phyloP scores from a whole-genome alignment of 139 green algal species.

The Coelastrella sp. region DNA sequence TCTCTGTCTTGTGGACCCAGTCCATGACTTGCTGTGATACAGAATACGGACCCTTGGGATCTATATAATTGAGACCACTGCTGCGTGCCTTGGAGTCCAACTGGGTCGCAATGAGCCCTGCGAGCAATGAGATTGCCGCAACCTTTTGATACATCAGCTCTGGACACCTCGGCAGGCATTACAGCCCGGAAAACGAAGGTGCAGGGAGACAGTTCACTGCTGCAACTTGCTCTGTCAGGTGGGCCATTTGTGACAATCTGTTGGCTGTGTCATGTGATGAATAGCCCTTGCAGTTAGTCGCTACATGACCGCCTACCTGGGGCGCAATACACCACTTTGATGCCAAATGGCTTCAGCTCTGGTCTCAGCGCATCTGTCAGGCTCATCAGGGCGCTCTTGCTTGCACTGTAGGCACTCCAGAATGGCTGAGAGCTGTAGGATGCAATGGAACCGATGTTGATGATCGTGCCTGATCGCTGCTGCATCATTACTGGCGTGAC shows the following conservation, averaged over 20 bases:
- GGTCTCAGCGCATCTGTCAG: constrained; percentile 5
- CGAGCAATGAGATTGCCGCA: not conserved
- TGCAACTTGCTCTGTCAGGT: too few relatives aligned
- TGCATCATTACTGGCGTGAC: constrained; percentile 23
- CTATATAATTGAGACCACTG: not conserved
- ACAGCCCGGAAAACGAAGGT: too few relatives aligned
- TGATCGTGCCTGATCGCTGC: constrained; percentile 16
- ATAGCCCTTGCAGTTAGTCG: not conserved
- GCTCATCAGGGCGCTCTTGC: constrained; percentile 10
- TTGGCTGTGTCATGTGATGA: not conserved
- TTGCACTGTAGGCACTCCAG: constrained; percentile 15
- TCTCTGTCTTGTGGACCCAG: constrained; percentile 29
- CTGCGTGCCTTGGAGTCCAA: constrained; percentile 4
- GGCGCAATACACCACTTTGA: constrained; percentile 17
- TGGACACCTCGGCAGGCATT: not conserved
- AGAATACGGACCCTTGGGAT: constrained; percentile 27
- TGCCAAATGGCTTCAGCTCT: constrained; percentile 18
- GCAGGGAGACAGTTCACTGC: too few relatives aligned
- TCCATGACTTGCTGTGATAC: not conserved
- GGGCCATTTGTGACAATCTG: too few relatives aligned
- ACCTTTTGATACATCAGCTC: not conserved
- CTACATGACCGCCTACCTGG: not conserved
- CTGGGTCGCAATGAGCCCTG: constrained; percentile 30
- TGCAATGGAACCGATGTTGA: constrained; percentile 35
- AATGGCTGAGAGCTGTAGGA: constrained; percentile 3